A percentile compares a stretch with the other conserved stretches of the same genome.
These are phyloP conservation scores for Aspergillus novofumigatus DNA, from an alignment of 2,329 filamentous ascomycete genomes.

Conservation along the genomic window DNA sequence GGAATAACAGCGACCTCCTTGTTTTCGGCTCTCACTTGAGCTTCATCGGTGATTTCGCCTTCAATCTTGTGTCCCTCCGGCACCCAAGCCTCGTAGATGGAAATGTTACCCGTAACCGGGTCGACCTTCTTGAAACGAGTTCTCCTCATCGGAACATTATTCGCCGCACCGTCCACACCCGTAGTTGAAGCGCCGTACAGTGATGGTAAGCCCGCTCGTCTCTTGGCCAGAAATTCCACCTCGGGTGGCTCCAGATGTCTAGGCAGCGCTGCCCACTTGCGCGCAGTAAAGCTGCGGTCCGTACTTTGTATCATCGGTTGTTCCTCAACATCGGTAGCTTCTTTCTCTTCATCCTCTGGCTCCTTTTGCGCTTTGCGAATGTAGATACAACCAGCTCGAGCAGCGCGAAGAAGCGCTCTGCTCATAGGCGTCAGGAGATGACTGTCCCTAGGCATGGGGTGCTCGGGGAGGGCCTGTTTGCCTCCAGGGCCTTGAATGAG, in stretches of 20 bases:
- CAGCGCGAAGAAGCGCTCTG: slow-evolving; percentile 76
- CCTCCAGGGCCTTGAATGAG: slow-evolving; percentile 23
- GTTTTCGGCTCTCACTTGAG: slow-evolving; percentile 45
- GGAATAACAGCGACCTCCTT: slow-evolving; percentile 30
- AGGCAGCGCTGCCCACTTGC: slow-evolving; percentile 56
- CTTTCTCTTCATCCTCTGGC: slow-evolving; percentile 34
- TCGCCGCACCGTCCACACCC: slow-evolving; percentile 25
- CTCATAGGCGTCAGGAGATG: slow-evolving; percentile 72
- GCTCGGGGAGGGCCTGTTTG: slow-evolving; percentile 56
- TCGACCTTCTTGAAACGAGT: slow-evolving; percentile 77
- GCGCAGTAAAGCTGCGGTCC: slow-evolving; percentile 51
- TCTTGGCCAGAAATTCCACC: slow-evolving; percentile 59
- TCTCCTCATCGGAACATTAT: slow-evolving; percentile 61
- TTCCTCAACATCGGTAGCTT: slow-evolving; percentile 32
- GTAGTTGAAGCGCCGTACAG: slow-evolving; percentile 39
- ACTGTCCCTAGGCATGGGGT: slow-evolving; percentile 84
- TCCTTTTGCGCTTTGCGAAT: slow-evolving; percentile 59
- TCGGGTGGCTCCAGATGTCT: slow-evolving; percentile 56
- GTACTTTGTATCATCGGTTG: slow-evolving; percentile 20
- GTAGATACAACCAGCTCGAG: slow-evolving; percentile 70
- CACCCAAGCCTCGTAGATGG: slow-evolving; percentile 78
- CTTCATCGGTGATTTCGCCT: slow-evolving; percentile 68
- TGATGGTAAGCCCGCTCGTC: slow-evolving; percentile 56
- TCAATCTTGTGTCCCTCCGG: slow-evolving; percentile 74
- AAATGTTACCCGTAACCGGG: slow-evolving; percentile 70